phyloP scores from a whole-genome alignment of 192 early-diverging fungal species.

The Coemansia sp. region DNA sequence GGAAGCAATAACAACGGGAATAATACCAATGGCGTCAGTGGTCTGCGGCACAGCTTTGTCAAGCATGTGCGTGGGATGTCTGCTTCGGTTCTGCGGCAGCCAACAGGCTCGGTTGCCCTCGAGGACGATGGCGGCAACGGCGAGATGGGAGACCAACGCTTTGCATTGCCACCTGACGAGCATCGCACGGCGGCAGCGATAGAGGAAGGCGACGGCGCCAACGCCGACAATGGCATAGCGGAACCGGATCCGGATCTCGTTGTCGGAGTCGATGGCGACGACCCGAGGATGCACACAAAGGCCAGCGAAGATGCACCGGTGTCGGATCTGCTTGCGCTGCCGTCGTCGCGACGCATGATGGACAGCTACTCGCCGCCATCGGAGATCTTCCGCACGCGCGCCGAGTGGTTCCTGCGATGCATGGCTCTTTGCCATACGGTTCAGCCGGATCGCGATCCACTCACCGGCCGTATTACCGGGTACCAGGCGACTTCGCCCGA shows the following conservation, averaged over 20 bases:
- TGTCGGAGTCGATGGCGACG: constrained; percentile 11
- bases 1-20: constrained; percentile 12
- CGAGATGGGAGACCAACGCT: too few species aligned
- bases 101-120: neutral
- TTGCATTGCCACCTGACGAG: too few species aligned
- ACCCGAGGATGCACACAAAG: constrained; percentile 26
- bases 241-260: constrained; percentile 26
- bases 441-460: constrained; percentile 68
- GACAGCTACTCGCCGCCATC: constrained; percentile 29
- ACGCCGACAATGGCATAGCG: too few species aligned
- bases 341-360: constrained; percentile 40
- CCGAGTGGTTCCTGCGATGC: constrained; percentile 70
- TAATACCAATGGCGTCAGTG: neutral
- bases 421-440: constrained; percentile 84
- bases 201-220: too few species aligned
- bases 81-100: constrained; percentile 17
- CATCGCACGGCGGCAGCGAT: too few species aligned
- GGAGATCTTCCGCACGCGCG: constrained; percentile 42
- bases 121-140: neutral
- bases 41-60: constrained; percentile 1
- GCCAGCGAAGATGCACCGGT: constrained; percentile 45
- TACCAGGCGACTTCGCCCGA: constrained; percentile 85
- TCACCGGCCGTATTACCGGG: constrained; percentile 61
- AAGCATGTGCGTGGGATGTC: constrained; percentile 38
- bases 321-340: constrained; percentile 37